Conservation (phyloP, 768 basidiomycete genomes). For the Amanita polypyramis region DNA sequence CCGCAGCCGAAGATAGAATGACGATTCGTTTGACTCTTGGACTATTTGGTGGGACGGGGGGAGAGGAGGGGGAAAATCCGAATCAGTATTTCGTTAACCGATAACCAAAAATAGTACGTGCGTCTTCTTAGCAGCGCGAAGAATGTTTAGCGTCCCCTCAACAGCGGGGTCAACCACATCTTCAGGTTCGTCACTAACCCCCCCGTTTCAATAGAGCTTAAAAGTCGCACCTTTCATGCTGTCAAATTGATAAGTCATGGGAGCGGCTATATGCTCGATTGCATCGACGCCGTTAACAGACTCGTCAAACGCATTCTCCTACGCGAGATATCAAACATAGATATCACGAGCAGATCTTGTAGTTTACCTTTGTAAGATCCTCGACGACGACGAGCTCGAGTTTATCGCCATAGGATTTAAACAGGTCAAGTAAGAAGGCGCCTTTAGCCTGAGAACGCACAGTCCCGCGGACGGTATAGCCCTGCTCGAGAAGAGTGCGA, state of each 20-base stretch:
- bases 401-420: slow-evolving; percentile 41
- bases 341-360: background rate
- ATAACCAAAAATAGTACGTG: slow-evolving; percentile 22
- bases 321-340: background rate
- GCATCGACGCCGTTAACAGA: slow-evolving; percentile 69
- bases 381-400: slow-evolving; percentile 62
- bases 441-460: slow-evolving; percentile 55
- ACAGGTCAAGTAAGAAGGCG: slow-evolving; percentile 40
- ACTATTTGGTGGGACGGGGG: background rate
- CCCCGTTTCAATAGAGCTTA: background rate
- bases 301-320: slow-evolving; percentile 69
- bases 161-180: slow-evolving; percentile 66
- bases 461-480: slow-evolving; percentile 55
- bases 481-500: slow-evolving; percentile 42
- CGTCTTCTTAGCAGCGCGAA: slow-evolving; percentile 46
- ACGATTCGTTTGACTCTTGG: slow-evolving; percentile 54
- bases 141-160: slow-evolving; percentile 52
- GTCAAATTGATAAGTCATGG: slow-evolving; percentile 34
- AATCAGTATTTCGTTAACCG: background rate
- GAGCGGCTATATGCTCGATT: slow-evolving; percentile 61
- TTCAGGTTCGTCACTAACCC: slow-evolving; percentile 12
- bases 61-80: background rate
- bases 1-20: slow-evolving; percentile 52
- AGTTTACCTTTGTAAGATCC: slow-evolving; percentile 39
- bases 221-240: slow-evolving; percentile 26